Evolutionary conservation across 768 basidiomycete genomes (phyloP).

Genomic region (Mycena capillaripes): DNA sequence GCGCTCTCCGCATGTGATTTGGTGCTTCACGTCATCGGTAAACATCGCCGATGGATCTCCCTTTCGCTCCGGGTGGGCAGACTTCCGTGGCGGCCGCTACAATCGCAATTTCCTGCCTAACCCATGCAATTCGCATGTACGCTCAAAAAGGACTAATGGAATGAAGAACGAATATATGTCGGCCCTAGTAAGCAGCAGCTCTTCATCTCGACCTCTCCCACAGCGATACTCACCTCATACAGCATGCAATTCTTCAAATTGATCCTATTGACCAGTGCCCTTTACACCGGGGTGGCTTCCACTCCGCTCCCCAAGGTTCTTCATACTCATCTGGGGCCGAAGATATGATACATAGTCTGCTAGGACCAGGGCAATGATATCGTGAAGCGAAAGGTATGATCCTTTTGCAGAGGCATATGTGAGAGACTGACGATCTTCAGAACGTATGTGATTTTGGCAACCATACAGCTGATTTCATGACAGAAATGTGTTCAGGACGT

Average conservation of each 20-base stretch:
- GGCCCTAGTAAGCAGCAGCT: neutral
- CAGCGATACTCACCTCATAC: neutral
- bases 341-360: neutral
- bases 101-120: too few species aligned
- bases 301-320: neutral
- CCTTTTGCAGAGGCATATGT: too few species aligned
- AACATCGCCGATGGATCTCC: too few species aligned
- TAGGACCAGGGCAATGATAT: neutral
- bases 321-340: neutral
- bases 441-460: neutral
- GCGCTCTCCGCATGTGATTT: too few species aligned
- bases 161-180: too few species aligned
- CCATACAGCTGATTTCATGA: too few species aligned
- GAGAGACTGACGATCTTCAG: neutral
- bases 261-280: neutral
- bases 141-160: too few species aligned
- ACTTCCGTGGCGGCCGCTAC: too few species aligned
- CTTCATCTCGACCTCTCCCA: neutral
- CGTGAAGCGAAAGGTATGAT: neutral
- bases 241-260: neutral
- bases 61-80: too few species aligned
- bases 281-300: constrained; percentile 1
- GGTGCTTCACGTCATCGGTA: too few species aligned
- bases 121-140: too few species aligned
- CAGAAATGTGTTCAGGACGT: neutral